phyloP scores from a whole-genome alignment of 345 rosid species.

The Citrus sinensis region DNA sequence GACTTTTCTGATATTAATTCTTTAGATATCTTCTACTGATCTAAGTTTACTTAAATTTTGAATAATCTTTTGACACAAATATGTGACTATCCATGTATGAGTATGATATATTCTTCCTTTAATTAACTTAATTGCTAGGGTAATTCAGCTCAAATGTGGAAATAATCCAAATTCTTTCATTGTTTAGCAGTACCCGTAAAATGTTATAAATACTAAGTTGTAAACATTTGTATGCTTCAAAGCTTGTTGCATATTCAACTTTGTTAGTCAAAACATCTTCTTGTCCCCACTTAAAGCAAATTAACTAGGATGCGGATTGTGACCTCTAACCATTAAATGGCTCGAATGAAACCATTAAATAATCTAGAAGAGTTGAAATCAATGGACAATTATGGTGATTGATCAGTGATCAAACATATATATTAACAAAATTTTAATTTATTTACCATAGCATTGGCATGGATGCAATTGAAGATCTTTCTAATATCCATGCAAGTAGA shows the following conservation, averaged over 20 bases:
- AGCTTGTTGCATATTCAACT: background rate
- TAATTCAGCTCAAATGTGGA: too few relatives aligned
- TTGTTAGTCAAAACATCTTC: constrained; percentile 13
- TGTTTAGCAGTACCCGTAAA: background rate
- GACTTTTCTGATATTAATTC: background rate
- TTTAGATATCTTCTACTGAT: too few relatives aligned
- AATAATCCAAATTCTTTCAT: too few relatives aligned
- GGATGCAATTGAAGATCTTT: background rate
- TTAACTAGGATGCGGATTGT: constrained; percentile 9
- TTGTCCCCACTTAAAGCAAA: constrained; percentile 24
- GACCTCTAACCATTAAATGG: constrained; percentile 3
- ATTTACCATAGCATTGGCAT: background rate
- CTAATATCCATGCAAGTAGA: constrained; percentile 4
- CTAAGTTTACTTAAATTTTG: background rate
- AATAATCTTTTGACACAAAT: background rate
- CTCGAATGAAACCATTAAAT: background rate
- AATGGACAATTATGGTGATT: background rate
- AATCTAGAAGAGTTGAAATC: background rate
- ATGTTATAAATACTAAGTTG: background rate
- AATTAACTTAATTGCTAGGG: too few relatives aligned
- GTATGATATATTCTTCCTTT: too few relatives aligned
- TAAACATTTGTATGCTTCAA: background rate
- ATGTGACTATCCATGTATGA: too few relatives aligned
- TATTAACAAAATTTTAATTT: too few relatives aligned
- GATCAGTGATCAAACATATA: background rate